phyloP scores from a whole-genome alignment of 495 filamentous ascomycete genomes.

The Parathielavia appendiculata region DNA sequence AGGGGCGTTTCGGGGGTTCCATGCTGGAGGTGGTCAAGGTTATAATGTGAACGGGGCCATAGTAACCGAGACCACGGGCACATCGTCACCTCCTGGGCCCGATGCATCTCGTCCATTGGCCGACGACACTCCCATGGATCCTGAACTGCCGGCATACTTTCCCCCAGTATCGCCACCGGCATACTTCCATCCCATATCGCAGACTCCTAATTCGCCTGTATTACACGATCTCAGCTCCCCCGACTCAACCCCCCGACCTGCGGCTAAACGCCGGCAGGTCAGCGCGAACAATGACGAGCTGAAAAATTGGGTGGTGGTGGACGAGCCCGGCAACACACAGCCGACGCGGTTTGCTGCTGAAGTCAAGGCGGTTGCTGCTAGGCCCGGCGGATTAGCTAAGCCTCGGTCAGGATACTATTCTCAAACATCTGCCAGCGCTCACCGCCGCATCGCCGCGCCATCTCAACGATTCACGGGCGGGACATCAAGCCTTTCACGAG shows the following conservation, averaged over 20 bases:
- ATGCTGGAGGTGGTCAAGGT: constrained; percentile 72
- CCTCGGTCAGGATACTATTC: constrained; percentile 21
- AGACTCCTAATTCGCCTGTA: constrained; percentile 20
- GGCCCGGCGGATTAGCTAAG: constrained; percentile 11
- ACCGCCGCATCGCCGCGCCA: constrained; percentile 37
- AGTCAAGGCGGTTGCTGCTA: constrained; percentile 11
- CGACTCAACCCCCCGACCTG: constrained; percentile 42
- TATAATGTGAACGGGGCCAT: constrained; percentile 45
- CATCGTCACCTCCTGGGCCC: constrained; percentile 29
- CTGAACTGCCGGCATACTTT: constrained; percentile 14
- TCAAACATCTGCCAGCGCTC: constrained; percentile 21
- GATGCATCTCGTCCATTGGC: constrained; percentile 26
- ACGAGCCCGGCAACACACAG: constrained; percentile 29
- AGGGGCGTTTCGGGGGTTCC: constrained; percentile 73
- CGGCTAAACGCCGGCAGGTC: constrained; percentile 50
- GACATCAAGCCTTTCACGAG: constrained; percentile 16
- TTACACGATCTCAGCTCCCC: constrained; percentile 33
- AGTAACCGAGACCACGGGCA: constrained; percentile 22
- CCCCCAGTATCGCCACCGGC: constrained; percentile 17
- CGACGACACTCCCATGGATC: constrained; percentile 16
- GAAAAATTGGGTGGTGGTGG: constrained; percentile 74
- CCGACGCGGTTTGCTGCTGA: constrained; percentile 20
- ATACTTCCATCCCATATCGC: constrained; percentile 18
- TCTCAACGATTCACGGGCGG: constrained; percentile 33
- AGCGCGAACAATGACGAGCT: constrained; percentile 50